These are phyloP conservation scores for Moricandia arvensis DNA, from an alignment of 345 rosid species.

Conservation along the genomic window DNA sequence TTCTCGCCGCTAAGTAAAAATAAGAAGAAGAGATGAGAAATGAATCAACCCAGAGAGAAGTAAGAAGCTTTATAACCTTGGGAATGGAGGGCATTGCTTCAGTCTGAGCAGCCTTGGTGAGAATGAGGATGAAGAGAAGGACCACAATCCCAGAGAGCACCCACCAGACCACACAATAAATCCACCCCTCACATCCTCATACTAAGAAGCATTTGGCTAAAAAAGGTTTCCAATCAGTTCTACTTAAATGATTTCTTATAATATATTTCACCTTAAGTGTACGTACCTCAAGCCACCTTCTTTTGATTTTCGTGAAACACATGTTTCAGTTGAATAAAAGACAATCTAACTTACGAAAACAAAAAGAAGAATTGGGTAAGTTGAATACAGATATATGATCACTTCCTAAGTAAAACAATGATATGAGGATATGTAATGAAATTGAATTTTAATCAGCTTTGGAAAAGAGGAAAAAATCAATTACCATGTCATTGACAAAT, in stretches of 20 bases:
- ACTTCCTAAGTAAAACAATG: not conserved
- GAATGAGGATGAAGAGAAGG: not conserved
- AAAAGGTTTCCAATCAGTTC: not conserved
- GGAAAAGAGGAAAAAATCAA: not conserved
- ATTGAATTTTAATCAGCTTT: not conserved
- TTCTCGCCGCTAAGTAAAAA: slow-evolving; percentile 27
- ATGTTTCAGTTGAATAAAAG: not conserved
- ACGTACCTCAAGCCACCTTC: not conserved
- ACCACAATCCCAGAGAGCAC: not conserved
- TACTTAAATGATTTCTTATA: too few relatives aligned
- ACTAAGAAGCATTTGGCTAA: not conserved
- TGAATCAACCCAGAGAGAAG: not conserved
- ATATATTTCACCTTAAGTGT: not conserved
- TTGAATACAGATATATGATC: not conserved
- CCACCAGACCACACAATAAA: not conserved
- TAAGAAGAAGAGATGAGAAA: not conserved
- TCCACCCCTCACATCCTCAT: not conserved
- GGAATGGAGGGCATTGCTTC: not conserved
- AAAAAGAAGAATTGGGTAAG: not conserved
- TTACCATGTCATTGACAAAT: not conserved
- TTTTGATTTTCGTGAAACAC: not conserved
- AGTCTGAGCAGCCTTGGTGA: not conserved
- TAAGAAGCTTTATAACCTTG: not conserved
- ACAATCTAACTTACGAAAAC: not conserved
- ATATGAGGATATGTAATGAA: not conserved